phyloP scores from a whole-genome alignment of 2,329 filamentous ascomycete genomes.

The Rutstroemia sp. region DNA sequence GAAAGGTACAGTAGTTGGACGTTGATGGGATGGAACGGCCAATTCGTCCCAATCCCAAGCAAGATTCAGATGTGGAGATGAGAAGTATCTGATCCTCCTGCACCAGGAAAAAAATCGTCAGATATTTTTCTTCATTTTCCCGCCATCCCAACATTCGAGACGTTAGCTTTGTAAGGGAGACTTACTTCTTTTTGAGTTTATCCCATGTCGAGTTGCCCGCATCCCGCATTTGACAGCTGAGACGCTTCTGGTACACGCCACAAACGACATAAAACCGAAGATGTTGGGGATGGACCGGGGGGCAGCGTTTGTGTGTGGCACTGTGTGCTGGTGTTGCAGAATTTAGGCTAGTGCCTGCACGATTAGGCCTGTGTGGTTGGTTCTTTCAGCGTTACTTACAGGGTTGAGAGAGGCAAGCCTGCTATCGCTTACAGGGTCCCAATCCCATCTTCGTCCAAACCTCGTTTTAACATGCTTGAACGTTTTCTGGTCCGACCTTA shows the following conservation, averaged over 20 bases:
- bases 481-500: background rate
- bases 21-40: background rate
- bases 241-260: constrained; percentile 24
- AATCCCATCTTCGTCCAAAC: constrained; percentile 8
- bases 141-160: background rate
- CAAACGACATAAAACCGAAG: background rate
- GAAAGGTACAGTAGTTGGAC: background rate
- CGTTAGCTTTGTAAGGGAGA: background rate
- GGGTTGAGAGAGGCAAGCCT: background rate
- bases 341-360: too few relatives aligned
- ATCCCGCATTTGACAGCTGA: constrained; percentile 17
- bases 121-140: background rate
- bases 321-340: background rate
- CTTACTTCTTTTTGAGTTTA: background rate
- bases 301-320: background rate
- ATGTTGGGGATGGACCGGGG: constrained; percentile 3
- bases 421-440: background rate
- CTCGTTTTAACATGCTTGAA: background rate
- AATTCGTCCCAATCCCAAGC: background rate
- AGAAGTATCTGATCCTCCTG: too few relatives aligned
- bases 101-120: background rate
- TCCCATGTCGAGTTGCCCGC: background rate
- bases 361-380: too few relatives aligned
- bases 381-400: background rate
- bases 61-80: background rate